phyloP scores from a whole-genome alignment of 495 filamentous ascomycete genomes.

The Aspergillus coremiiformis region DNA sequence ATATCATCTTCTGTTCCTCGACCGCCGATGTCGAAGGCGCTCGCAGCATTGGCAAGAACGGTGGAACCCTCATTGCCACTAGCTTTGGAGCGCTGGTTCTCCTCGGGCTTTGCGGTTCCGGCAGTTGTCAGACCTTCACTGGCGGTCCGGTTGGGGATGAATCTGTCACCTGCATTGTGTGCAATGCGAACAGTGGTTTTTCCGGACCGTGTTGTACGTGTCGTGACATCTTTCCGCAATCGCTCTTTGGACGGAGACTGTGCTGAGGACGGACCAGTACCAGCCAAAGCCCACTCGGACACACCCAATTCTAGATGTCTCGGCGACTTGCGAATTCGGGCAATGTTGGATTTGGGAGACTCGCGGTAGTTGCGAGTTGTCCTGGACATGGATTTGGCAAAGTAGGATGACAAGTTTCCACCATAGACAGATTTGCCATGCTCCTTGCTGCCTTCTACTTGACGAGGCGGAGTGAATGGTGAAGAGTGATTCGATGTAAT shows the following conservation, averaged over 20 bases:
- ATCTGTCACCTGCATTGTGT: constrained; percentile 78
- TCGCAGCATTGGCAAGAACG: constrained; percentile 61
- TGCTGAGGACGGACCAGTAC: constrained; percentile 58
- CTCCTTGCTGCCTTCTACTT: constrained; percentile 28
- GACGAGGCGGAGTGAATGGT: constrained; percentile 72
- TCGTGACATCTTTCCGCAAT: constrained; percentile 52
- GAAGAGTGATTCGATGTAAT: constrained; percentile 49
- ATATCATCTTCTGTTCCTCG: constrained; percentile 66
- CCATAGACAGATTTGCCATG: constrained; percentile 59
- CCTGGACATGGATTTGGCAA: constrained; percentile 48
- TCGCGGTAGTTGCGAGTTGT: constrained; percentile 46
- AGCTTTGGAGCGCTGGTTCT: constrained; percentile 61
- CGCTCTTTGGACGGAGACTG: constrained; percentile 68
- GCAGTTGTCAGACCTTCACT: constrained; percentile 80
- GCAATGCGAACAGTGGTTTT: constrained; percentile 68
- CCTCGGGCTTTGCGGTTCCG: constrained; percentile 73
- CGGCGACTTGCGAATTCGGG: constrained; percentile 58
- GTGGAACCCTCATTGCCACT: constrained; percentile 60
- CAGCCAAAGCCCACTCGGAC: constrained; percentile 85
- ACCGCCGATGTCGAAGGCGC: constrained; percentile 56
- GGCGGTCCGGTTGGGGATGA: constrained; percentile 87
- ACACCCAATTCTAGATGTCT: constrained; percentile 84
- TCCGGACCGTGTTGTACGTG: constrained; percentile 50
- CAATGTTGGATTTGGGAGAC: constrained; percentile 93
- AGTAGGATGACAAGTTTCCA: constrained; percentile 64